Evolutionary conservation across 2,329 filamentous ascomycete genomes (phyloP).

Genomic region (Epichloe festucae): DNA sequence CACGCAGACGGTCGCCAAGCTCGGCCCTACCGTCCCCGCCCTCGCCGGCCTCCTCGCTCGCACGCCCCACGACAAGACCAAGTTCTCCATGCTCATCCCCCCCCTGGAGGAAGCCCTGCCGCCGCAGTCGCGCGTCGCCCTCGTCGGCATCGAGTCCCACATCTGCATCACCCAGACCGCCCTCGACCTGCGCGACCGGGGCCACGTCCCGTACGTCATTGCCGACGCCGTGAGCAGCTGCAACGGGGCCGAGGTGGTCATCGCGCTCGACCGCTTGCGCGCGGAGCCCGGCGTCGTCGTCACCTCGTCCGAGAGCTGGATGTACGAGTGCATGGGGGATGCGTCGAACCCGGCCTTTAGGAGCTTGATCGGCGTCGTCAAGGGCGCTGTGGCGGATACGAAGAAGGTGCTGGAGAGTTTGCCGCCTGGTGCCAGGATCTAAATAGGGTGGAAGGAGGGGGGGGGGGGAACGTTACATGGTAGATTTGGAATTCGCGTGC

Average conservation of each 20-base stretch:
- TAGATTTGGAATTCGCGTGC: too few relatives aligned
- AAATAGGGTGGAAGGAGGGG: neutral
- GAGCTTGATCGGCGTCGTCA: slow-evolving; percentile 61
- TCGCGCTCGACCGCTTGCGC: slow-evolving; percentile 66
- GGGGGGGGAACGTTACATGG: neutral
- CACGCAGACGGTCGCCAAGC: slow-evolving; percentile 67
- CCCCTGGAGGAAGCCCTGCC: slow-evolving; percentile 35
- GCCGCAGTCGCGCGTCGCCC: slow-evolving; percentile 46
- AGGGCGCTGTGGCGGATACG: slow-evolving; percentile 60
- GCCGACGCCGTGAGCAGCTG: slow-evolving; percentile 84
- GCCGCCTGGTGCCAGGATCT: slow-evolving; percentile 44
- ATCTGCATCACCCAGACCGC: slow-evolving; percentile 92
- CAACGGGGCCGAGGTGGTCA: slow-evolving; percentile 65
- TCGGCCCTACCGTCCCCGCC: slow-evolving; percentile 69
- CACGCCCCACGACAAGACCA: slow-evolving; percentile 65
- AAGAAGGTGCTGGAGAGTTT: slow-evolving; percentile 54
- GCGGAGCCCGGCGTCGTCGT: slow-evolving; percentile 58
- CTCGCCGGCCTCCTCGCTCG: slow-evolving; percentile 45
- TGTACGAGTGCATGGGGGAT: slow-evolving; percentile 81
- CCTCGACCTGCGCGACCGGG: slow-evolving; percentile 61
- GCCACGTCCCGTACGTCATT: slow-evolving; percentile 74
- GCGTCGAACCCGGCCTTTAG: slow-evolving; percentile 61
- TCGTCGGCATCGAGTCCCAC: slow-evolving; percentile 87
- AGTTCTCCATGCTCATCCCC: slow-evolving; percentile 78
- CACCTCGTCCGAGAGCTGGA: slow-evolving; percentile 76